phyloP scores from a whole-genome alignment of 2,329 filamentous ascomycete species.

The Calcarisporium arbuscula region DNA sequence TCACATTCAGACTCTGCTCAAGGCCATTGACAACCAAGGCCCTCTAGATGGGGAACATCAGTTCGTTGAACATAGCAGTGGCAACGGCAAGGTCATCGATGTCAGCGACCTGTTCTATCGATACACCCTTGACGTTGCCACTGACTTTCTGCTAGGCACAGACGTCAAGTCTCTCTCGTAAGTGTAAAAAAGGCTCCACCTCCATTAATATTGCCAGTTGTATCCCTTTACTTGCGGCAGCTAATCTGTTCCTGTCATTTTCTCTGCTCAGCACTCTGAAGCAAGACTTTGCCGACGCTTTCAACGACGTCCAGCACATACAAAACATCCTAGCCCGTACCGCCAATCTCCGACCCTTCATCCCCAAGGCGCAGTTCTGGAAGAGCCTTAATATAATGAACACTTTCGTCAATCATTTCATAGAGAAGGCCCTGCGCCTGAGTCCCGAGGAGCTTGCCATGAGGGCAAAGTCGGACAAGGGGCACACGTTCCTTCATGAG shows the following conservation, averaged over 20 bases:
- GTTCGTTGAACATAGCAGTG: conserved; percentile 53
- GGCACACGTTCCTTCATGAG: conserved; percentile 82
- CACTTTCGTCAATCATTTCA: conserved; percentile 69
- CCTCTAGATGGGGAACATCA: conserved; percentile 54
- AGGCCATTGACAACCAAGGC: conserved; percentile 54
- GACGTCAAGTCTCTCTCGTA: conserved; percentile 60
- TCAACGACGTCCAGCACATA: conserved; percentile 69
- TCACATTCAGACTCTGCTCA: conserved; percentile 69
- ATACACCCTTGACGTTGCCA: conserved; percentile 79
- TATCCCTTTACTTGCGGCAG: neutral
- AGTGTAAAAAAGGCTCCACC: no score
- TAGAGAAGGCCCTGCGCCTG: conserved; percentile 65
- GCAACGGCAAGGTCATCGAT: conserved; percentile 59
- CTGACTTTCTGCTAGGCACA: conserved; percentile 77
- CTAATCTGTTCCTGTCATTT: no score
- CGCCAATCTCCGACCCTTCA: conserved; percentile 53
- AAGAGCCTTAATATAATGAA: conserved; percentile 63
- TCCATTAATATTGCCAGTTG: neutral
- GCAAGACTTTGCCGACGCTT: conserved; percentile 71
- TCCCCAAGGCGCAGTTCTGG: conserved; percentile 62
- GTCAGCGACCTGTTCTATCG: conserved; percentile 75
- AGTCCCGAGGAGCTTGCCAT: conserved; percentile 63
- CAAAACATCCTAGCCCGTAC: conserved; percentile 62
- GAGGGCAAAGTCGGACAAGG: conserved; percentile 63
- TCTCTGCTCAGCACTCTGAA: conserved; percentile 39